Percentiles rank a stretch among this genome's conserved stretches.
Conservation (phyloP, 306 rosid species). For the Arachis stenosperma region DNA sequence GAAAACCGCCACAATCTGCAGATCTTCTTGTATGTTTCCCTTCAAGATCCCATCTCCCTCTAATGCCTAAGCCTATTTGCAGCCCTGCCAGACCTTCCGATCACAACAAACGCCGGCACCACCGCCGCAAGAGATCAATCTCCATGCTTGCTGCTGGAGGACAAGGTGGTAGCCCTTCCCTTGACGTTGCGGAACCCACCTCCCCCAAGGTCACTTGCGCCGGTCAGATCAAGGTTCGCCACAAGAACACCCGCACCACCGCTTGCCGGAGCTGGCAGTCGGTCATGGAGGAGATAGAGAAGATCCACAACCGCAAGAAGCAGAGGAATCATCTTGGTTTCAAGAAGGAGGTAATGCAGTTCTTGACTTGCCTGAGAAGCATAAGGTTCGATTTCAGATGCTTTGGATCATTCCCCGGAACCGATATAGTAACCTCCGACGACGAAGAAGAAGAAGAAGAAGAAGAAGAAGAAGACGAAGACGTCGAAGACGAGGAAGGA, state of each 20-base stretch:
- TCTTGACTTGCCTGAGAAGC: conserved; percentile 72
- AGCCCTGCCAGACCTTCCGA: conserved; percentile 79
- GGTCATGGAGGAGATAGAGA: conserved; percentile 95
- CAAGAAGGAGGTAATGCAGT: conserved; percentile 87
- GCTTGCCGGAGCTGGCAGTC: conserved; percentile 86
- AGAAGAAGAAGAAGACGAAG: conserved; percentile 32
- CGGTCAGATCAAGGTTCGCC: conserved; percentile 89
- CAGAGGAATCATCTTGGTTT: conserved; percentile 57
- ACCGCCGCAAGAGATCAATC: conserved; percentile 56
- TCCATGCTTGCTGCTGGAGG: conserved; percentile 47
- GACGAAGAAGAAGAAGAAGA: conserved; percentile 62
- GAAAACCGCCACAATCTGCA: conserved; percentile 63
- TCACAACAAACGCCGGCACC: conserved; percentile 55
- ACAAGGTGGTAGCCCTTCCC: conserved; percentile 50
- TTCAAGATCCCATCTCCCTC: conserved; percentile 67
- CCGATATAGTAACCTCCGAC: conserved; percentile 51
- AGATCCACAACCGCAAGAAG: conserved; percentile 62
- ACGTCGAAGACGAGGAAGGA: conserved; percentile 35
- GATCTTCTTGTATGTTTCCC: conserved; percentile 93
- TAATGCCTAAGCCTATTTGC: conserved; percentile 82
- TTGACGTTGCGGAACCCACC: conserved; percentile 78
- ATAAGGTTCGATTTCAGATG: conserved; percentile 75
- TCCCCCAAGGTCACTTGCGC: conserved; percentile 96
- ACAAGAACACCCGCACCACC: conserved; percentile 42
- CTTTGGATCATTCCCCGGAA: conserved; percentile 64